Evolutionary conservation across 768 basidiomycete genomes (phyloP).

Genomic region (Artomyces pyxidatus): DNA sequence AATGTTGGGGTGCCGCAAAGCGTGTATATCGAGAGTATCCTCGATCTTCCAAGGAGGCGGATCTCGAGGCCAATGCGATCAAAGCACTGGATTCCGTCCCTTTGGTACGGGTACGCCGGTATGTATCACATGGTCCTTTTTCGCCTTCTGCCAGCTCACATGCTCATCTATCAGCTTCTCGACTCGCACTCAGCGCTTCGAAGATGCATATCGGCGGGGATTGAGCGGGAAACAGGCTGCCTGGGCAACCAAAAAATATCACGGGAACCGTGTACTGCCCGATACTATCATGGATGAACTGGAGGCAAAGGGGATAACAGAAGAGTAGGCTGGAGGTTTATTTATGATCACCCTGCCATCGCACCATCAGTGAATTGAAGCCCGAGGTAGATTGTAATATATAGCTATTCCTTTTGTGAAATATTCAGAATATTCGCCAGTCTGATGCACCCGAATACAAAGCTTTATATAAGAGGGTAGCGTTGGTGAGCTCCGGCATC

Average conservation of each 20-base stretch:
- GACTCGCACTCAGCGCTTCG: slow-evolving; percentile 28
- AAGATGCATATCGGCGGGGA: slow-evolving; percentile 28
- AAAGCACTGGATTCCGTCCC: slow-evolving; percentile 25
- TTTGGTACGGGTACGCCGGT: not conserved
- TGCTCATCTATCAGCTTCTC: slow-evolving; percentile 31
- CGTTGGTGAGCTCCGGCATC: too few relatives aligned
- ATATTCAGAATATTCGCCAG: too few relatives aligned
- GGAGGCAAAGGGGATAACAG: too few relatives aligned
- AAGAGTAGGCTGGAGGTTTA: too few relatives aligned
- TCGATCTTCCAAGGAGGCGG: slow-evolving; percentile 22
- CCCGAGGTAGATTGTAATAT: too few relatives aligned
- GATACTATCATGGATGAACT: not conserved
- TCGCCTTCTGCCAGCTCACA: slow-evolving; percentile 21
- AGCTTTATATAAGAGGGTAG: too few relatives aligned
- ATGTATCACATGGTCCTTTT: not conserved
- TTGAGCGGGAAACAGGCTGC: slow-evolving; percentile 30
- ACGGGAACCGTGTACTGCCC: slow-evolving; percentile 20
- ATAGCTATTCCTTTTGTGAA: too few relatives aligned
- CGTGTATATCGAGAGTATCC: not conserved
- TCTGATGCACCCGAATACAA: too few relatives aligned
- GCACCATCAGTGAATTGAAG: too few relatives aligned
- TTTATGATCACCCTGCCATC: too few relatives aligned
- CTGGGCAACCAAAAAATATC: slow-evolving; percentile 32
- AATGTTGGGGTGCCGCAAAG: slow-evolving; percentile 23
- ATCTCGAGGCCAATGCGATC: too few relatives aligned